These are phyloP conservation scores for Stenogyne calaminthoides DNA, from an alignment of 305 asterid species.

Conservation along the genomic window DNA sequence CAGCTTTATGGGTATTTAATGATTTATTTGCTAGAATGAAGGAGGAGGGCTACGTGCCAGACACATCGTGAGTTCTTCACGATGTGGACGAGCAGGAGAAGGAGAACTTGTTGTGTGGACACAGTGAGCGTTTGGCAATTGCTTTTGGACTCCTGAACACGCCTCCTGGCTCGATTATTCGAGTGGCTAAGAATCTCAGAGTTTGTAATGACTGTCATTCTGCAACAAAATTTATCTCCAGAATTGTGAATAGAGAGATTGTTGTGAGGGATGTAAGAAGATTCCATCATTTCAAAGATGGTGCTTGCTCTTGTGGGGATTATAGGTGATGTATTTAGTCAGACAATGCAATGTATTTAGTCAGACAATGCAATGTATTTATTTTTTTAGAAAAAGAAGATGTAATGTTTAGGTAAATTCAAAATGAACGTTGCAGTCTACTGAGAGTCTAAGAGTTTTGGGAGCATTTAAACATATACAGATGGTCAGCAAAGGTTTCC, in stretches of 20 bases:
- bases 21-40: slow-evolving; percentile 57
- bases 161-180: slow-evolving; percentile 58
- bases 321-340: slow-evolving; percentile 54
- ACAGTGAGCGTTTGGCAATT: slow-evolving; percentile 79
- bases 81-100: slow-evolving; percentile 71
- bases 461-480: too few relatives aligned
- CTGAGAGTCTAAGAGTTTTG: neutral
- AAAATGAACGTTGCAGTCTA: neutral
- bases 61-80: slow-evolving; percentile 84
- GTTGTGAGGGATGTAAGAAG: slow-evolving; percentile 77
- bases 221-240: slow-evolving; percentile 67
- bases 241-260: slow-evolving; percentile 60
- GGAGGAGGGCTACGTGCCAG: slow-evolving; percentile 73
- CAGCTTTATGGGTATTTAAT: slow-evolving; percentile 47
- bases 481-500: neutral
- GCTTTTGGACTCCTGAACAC: slow-evolving; percentile 75
- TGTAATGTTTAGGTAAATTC: neutral
- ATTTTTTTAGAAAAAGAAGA: neutral
- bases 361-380: too few relatives aligned
- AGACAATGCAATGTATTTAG: neutral
- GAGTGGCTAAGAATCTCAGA: slow-evolving; percentile 74
- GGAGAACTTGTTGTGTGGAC: slow-evolving; percentile 74
- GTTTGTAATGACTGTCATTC: slow-evolving; percentile 81
- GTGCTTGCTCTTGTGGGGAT: slow-evolving; percentile 77
- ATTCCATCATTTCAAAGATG: slow-evolving; percentile 75